Evolutionary conservation across 805 yeast genomes (phyloP), one percentile per base, ranked within the genome.

Genomic region (Yarrowia sp.): DNA sequence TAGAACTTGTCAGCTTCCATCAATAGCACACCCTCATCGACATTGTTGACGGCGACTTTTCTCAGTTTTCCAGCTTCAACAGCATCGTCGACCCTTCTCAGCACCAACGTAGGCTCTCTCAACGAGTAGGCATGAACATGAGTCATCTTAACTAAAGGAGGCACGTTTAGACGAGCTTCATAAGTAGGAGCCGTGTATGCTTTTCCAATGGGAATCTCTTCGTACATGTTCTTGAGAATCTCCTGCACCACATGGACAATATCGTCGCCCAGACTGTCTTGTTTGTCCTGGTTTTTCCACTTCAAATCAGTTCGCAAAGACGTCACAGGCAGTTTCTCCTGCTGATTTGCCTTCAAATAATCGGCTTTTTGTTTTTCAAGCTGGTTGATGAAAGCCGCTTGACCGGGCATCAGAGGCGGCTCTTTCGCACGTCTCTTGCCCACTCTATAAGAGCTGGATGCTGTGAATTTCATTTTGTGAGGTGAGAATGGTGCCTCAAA

Each of bases 221-320:
- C 74, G 77, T 78, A 78, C 77, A 73, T 75, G 14, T 70, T 69
- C 8, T 63, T 69, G 4, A 73, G 68, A 2, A 79, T 68, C 9
- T 68, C 60, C 7, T 61, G 49, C 30, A 78, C 71, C 3, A 77
- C 75, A 5, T 60, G 66, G 0, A 67, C 52, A 9, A 77, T 68
- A 20, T 64, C 67, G 15, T 33, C 46, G 5, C 47, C 50, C 10
- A 39, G 19, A 20, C 40, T 42, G 9, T 58, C 64, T 9, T 58
- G 47, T n/a, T 64, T 40, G 20, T 52, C 20, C 30, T 40, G 50
- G 17, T 50, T 39, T 13, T 40, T 24, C 67, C 60, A 49, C 15
- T 43, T 43, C 12, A 64, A 36, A 42, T 52, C 36, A 8, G 34
- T 40, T 14, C 30, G 30, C 10, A 40, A 34, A 2, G 60, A 42